phyloP scores from a whole-genome alignment of 305 asterid species.

The Fraxinus dipetala region DNA sequence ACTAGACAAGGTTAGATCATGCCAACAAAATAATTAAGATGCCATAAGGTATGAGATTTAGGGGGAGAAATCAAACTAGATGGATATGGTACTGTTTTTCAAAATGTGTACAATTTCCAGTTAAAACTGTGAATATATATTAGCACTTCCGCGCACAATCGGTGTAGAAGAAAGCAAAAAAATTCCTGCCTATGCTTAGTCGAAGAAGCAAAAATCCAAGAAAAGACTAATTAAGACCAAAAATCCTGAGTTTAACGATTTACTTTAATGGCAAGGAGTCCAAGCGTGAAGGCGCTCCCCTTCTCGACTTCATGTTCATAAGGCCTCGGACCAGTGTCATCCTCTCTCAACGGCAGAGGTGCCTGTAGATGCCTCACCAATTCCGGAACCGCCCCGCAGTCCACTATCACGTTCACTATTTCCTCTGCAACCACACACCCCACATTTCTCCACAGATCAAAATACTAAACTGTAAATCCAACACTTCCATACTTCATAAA shows the following conservation, averaged over 20 bases:
- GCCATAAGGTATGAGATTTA: not conserved
- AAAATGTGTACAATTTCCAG: not conserved
- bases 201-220: not conserved
- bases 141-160: slow-evolving; percentile 11
- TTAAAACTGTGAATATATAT: not conserved
- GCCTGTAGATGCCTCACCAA: slow-evolving; percentile 79
- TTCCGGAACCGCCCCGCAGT: slow-evolving; percentile 86
- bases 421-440: slow-evolving; percentile 69
- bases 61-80: slow-evolving; percentile 4
- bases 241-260: slow-evolving; percentile 22
- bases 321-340: slow-evolving; percentile 43
- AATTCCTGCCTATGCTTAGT: not conserved
- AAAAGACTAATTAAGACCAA: slow-evolving; percentile 13
- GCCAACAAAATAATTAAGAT: not conserved
- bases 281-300: slow-evolving; percentile 96
- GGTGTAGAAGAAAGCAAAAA: not conserved
- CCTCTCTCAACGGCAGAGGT: slow-evolving; percentile 45
- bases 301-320: slow-evolving; percentile 94
- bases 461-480: slow-evolving; percentile 25
- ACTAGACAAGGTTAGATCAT: not conserved
- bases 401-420: slow-evolving; percentile 76
- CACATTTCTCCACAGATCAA: slow-evolving; percentile 33
- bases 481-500: slow-evolving; percentile 27
- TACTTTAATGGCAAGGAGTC: slow-evolving; percentile 95
- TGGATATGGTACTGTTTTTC: not conserved